A percentile compares a stretch with the other conserved stretches of the same genome.
Conservation (phyloP, 345 rosid genomes). For the Syzygium jambos region DNA sequence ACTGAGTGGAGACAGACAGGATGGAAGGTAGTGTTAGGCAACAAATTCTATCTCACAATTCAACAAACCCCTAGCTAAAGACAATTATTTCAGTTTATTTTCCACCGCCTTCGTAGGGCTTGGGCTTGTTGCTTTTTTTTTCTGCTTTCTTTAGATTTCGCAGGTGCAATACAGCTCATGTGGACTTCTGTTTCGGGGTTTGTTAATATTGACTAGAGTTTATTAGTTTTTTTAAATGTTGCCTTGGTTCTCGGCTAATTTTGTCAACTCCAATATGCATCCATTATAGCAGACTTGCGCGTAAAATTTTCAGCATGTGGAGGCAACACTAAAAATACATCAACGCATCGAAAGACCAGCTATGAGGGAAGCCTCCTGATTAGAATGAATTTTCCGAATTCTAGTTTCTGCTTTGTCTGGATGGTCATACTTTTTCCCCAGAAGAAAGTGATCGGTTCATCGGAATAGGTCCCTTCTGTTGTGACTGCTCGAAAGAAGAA, state of each 20-base stretch:
- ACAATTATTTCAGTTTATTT: neutral
- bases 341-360: neutral
- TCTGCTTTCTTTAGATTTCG: neutral
- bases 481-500: constrained; percentile 21
- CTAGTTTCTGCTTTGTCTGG: constrained; percentile 11
- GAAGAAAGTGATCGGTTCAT: constrained; percentile 35
- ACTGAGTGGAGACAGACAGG: no score
- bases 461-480: constrained; percentile 22
- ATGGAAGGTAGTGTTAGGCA: no score
- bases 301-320: neutral
- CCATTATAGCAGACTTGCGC: neutral
- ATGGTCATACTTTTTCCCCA: constrained; percentile 17
- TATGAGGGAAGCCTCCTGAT: neutral
- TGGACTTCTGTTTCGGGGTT: neutral
- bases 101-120: neutral
- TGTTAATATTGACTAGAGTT: neutral
- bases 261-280: neutral
- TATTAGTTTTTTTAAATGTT: neutral
- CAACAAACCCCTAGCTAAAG: neutral
- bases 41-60: no score
- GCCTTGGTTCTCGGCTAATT: no score
- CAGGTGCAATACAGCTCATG: neutral
- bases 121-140: neutral
- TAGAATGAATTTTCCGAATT: constrained; percentile 10
- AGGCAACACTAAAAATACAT: neutral